Evolutionary conservation across 768 basidiomycete genomes (phyloP), one percentile per base, ranked within the genome.

Genomic region (Suillus cothurnatus): DNA sequence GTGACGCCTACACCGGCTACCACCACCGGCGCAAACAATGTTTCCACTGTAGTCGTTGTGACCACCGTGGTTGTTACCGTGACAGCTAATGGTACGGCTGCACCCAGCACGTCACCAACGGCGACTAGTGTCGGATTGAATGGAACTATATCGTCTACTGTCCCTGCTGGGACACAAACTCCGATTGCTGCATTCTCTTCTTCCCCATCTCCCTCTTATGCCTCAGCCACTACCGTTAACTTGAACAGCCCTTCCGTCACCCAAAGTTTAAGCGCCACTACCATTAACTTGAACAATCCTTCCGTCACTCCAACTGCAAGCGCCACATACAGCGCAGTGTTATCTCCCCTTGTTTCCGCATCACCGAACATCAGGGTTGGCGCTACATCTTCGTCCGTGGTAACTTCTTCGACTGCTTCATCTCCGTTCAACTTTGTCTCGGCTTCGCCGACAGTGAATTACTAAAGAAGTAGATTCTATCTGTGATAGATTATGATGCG

Each of bases 271-370:
- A 62, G n/a, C 17, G 34, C 61, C 32, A 31, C 19, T 21, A 67
- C 66, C 15, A 36, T 67, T 17, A n/a, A 65, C 36, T 41, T 66
- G 32, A 66, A 66, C 63, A 64, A 39, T 28, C 66, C 58, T 34
- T 26, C 64, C 12, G 58, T 36, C 32, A 39, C 23, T 49, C 34
- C 45, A 14, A 14, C 21, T n/a, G 12, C 52, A 23, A 62, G n/a
- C 17, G 34, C 61, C 32, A 31, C 19, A 31, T 53, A 12, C 36
- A 19, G 17, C 23, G 19, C 26, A n/a, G 45, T 19, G 8, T 36
- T 57, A 34, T 45, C 58, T 32, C 45, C 32, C 31, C 2, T 49
- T 19, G 21, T 58, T 23, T 34, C 43, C 23, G 21, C 41, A 58
- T 36, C 63, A 12, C 12, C 39, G 45, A 61, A 21, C 31, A 23